Evolutionary conservation across 2,329 filamentous ascomycete genomes (phyloP).

Genomic region (Metarhizium rileyi): DNA sequence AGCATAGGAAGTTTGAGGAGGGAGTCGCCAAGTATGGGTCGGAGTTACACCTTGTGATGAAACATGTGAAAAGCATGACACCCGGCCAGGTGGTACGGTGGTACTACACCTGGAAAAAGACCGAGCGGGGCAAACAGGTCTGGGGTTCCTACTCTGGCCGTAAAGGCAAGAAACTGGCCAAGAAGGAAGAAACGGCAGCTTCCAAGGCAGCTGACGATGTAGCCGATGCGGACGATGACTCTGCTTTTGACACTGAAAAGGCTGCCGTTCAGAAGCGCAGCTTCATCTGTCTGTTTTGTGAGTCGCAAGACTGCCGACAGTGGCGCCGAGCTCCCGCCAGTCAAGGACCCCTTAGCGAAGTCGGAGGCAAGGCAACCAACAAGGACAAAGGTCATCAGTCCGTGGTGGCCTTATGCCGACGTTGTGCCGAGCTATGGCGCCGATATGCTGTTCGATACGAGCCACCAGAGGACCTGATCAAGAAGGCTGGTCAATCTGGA

Average conservation of each 20-base stretch:
- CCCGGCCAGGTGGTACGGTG: slow-evolving; percentile 78
- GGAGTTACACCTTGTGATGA: slow-evolving; percentile 72
- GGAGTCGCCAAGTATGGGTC: slow-evolving; percentile 84
- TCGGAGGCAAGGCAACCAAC: slow-evolving; percentile 42
- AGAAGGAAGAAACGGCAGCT: slow-evolving; percentile 58
- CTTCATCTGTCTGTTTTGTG: slow-evolving; percentile 93
- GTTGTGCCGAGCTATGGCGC: slow-evolving; percentile 89
- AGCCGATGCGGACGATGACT: slow-evolving; percentile 87
- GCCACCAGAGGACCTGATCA: slow-evolving; percentile 80
- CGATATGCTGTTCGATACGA: slow-evolving; percentile 96
- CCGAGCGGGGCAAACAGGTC: slow-evolving; percentile 70
- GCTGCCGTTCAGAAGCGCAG: slow-evolving; percentile 66
- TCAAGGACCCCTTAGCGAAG: slow-evolving; percentile 58
- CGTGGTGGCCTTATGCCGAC: slow-evolving; percentile 75
- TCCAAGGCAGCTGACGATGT: slow-evolving; percentile 84
- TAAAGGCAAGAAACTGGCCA: slow-evolving; percentile 82
- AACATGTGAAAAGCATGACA: slow-evolving; percentile 74
- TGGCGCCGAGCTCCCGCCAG: slow-evolving; percentile 85
- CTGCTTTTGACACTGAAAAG: slow-evolving; percentile 87
- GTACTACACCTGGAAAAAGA: slow-evolving; percentile 99
- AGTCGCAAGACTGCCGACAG: slow-evolving; percentile 67
- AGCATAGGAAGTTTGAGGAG: slow-evolving; percentile 87
- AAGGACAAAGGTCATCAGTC: slow-evolving; percentile 72
- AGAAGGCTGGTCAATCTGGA: slow-evolving; percentile 72
- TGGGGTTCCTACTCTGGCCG: slow-evolving; percentile 84